Conservation (phyloP, 768 basidiomycete species). For the Termitomyces sp. region DNA sequence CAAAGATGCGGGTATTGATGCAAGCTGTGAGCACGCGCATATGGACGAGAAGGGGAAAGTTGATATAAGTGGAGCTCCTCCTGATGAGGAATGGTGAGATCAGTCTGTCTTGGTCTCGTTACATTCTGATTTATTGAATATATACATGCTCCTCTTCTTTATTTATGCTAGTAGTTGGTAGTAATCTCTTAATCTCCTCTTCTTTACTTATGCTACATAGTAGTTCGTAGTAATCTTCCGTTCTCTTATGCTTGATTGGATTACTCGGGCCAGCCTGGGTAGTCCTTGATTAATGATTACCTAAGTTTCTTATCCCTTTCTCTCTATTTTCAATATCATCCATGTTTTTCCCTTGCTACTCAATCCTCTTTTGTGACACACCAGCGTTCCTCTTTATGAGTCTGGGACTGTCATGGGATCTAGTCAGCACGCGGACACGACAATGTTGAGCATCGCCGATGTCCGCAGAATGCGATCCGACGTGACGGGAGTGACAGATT, state of each 20-base stretch:
- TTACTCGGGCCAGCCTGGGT: too few species aligned
- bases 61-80: conserved; percentile 38
- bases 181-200: too few species aligned
- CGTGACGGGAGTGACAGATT: not conserved
- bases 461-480: not conserved
- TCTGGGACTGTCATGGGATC: too few species aligned
- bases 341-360: too few species aligned
- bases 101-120: not conserved
- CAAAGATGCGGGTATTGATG: conserved; percentile 43
- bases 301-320: too few species aligned
- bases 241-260: not conserved
- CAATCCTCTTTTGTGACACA: too few species aligned
- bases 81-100: conserved; percentile 11
- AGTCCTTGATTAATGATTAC: too few species aligned
- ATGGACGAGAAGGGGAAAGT: conserved; percentile 64
- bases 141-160: not conserved
- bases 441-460: not conserved
- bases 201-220: too few species aligned
- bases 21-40: conserved; percentile 39
- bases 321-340: too few species aligned
- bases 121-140: not conserved
- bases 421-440: too few species aligned
- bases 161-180: not conserved
- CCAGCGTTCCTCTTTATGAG: too few species aligned
- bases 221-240: too few species aligned